A percentile compares a stretch with the other conserved stretches of the same genome.
phyloP scores from a whole-genome alignment of 2,329 filamentous ascomycete genomes.

The Pestalotiopsis sp. region DNA sequence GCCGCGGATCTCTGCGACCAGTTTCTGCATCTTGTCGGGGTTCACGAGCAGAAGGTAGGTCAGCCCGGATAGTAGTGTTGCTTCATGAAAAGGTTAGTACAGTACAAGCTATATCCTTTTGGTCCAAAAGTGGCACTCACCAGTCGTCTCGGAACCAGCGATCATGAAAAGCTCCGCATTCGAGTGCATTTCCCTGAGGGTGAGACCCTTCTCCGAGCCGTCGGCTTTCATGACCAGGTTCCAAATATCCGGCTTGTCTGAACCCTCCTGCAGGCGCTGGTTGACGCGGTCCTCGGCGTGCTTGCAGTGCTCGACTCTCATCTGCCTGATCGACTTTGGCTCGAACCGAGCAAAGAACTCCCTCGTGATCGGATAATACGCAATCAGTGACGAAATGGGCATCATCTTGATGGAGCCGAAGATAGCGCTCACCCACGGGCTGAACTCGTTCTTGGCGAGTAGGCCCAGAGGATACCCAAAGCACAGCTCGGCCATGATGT shows the following conservation, averaged over 20 bases:
- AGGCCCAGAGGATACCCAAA: slow-evolving; percentile 22
- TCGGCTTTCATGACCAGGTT: slow-evolving; percentile 22
- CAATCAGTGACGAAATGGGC: slow-evolving; percentile 18
- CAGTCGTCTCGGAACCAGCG: slow-evolving; percentile 16
- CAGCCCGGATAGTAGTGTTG: slow-evolving; percentile 34
- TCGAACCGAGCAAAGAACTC: slow-evolving; percentile 21
- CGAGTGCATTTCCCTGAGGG: slow-evolving; percentile 18
- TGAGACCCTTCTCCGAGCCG: slow-evolving; percentile 16
- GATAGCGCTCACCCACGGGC: slow-evolving; percentile 22
- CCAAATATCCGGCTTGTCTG: slow-evolving; percentile 24
- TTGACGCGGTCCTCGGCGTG: slow-evolving; percentile 28
- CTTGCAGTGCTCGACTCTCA: slow-evolving; percentile 18
- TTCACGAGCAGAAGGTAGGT: slow-evolving; percentile 29
- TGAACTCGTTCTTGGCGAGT: slow-evolving; percentile 21
- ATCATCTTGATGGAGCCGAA: slow-evolving; percentile 26
- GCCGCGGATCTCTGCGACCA: slow-evolving; percentile 28
- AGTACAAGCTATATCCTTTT: neutral
- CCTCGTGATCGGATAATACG: slow-evolving; percentile 20
- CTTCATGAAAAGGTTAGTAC: slow-evolving; percentile 16
- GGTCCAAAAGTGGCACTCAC: slow-evolving; percentile 3
- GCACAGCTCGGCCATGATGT: slow-evolving; percentile 24
- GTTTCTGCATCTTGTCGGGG: slow-evolving; percentile 22
- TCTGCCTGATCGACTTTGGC: slow-evolving; percentile 20
- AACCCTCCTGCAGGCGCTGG: slow-evolving; percentile 23
- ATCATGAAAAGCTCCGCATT: slow-evolving; percentile 19